Evolutionary conservation across 305 asterid species (phyloP).

Genomic region (Withania somnifera): DNA sequence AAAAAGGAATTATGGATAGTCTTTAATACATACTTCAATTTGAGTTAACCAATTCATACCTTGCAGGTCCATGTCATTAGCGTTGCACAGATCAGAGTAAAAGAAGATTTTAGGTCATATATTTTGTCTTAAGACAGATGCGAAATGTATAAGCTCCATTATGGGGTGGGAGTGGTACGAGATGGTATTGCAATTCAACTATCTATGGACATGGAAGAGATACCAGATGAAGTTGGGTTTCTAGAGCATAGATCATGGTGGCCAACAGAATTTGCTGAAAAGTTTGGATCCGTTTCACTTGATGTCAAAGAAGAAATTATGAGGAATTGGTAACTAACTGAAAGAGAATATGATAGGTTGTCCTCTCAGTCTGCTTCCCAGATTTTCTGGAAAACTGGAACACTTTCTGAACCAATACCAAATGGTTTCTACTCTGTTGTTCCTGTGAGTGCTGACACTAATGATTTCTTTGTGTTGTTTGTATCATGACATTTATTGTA

Average conservation of each 20-base stretch:
- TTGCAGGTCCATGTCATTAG: neutral
- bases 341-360: conserved; percentile 33
- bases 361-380: conserved; percentile 58
- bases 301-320: conserved; percentile 32
- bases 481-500: neutral
- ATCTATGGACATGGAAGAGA: conserved; percentile 50
- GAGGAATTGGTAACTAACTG: conserved; percentile 31
- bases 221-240: conserved; percentile 42
- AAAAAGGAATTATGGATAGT: neutral
- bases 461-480: neutral
- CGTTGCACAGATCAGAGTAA: neutral
- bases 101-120: neutral
- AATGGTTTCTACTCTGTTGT: conserved; percentile 92
- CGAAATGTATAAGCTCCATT: conserved; percentile 14
- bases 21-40: neutral
- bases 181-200: conserved; percentile 32
- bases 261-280: conserved; percentile 56
- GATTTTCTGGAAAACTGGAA: conserved; percentile 84
- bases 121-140: conserved; percentile 9
- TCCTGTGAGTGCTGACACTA: conserved; percentile 56
- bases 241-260: conserved; percentile 59
- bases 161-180: conserved; percentile 23
- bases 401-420: conserved; percentile 79
- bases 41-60: neutral
- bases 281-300: conserved; percentile 66